Evolutionary conservation across 129 eudicot species (phyloP).

Genomic region (Calendula officinalis): DNA sequence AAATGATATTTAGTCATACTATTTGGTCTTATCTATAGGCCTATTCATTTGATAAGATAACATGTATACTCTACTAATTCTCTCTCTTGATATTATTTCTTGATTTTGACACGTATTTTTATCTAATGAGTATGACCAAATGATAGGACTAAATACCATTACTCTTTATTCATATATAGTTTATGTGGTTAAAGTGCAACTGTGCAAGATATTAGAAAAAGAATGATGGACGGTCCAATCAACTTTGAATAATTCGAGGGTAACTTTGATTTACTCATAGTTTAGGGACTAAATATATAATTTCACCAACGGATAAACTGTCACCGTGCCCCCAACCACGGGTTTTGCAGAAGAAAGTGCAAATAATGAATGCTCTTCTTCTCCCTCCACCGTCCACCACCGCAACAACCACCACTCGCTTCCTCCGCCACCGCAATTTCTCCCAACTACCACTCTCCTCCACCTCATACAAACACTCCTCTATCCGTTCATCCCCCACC

Average conservation of each 20-base stretch:
- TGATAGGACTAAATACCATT: too few relatives aligned
- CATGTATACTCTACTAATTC: too few relatives aligned
- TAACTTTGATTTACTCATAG: slow-evolving; percentile 4
- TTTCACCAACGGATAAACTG: slow-evolving; percentile 33
- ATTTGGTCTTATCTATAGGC: too few relatives aligned
- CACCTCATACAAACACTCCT: slow-evolving; percentile 17
- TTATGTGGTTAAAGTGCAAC: too few relatives aligned
- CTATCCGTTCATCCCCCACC: slow-evolving; percentile 33
- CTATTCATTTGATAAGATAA: too few relatives aligned
- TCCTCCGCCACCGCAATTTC: slow-evolving; percentile 42
- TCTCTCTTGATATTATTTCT: too few relatives aligned
- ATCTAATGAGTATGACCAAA: too few relatives aligned
- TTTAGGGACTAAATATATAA: slow-evolving; percentile 13
- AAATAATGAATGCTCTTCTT: slow-evolving; percentile 53
- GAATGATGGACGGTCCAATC: too few relatives aligned
- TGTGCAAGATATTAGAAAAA: too few relatives aligned
- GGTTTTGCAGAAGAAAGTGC: slow-evolving; percentile 12
- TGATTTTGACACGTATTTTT: too few relatives aligned
- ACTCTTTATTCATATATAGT: too few relatives aligned
- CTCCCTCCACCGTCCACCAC: slow-evolving; percentile 53
- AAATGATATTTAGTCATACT: too few relatives aligned
- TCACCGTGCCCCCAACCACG: slow-evolving; percentile 28
- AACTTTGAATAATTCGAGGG: neutral
- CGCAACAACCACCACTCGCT: slow-evolving; percentile 34
- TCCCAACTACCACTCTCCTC: slow-evolving; percentile 24